phyloP scores from a whole-genome alignment of 768 basidiomycete genomes.

The Clitopilus passeckerianus region DNA sequence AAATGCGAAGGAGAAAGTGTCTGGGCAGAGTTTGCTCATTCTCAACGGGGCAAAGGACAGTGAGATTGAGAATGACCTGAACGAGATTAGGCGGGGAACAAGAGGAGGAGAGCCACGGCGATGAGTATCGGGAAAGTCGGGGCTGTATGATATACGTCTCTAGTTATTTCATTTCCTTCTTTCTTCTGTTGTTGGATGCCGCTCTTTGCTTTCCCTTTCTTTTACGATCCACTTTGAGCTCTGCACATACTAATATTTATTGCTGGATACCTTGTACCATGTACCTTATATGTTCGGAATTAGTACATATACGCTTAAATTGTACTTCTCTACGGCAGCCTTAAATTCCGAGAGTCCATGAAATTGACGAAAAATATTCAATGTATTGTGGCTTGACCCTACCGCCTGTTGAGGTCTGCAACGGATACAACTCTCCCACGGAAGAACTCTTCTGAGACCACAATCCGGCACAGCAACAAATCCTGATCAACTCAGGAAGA shows the following conservation, averaged over 20 bases:
- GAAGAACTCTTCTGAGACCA: too few species aligned
- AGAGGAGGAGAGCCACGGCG: slow-evolving; percentile 42
- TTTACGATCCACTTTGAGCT: background rate
- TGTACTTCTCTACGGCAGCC: too few species aligned
- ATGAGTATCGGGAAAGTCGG: slow-evolving; percentile 17
- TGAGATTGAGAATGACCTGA: slow-evolving; percentile 73
- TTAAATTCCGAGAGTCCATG: too few species aligned
- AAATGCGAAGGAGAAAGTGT: slow-evolving; percentile 36
- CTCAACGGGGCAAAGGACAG: slow-evolving; percentile 56
- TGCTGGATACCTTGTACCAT: background rate
- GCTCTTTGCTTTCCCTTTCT: background rate
- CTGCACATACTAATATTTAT: background rate
- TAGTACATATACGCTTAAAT: too few species aligned
- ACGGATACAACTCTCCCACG: too few species aligned
- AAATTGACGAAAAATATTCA: too few species aligned
- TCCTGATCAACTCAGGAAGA: too few species aligned
- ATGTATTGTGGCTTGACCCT: too few species aligned
- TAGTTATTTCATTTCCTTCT: background rate
- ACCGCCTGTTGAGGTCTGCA: too few species aligned
- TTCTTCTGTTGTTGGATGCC: background rate
- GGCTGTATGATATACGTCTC: background rate
- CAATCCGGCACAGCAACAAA: too few species aligned
- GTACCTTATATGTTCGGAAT: background rate
- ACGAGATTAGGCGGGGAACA: slow-evolving; percentile 73
- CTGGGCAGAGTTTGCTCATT: slow-evolving; percentile 67